Evolutionary conservation across 495 filamentous ascomycete genomes (phyloP), one percentile per base, ranked within the genome.

Genomic region (Paragyromitra xinjiangensis): DNA sequence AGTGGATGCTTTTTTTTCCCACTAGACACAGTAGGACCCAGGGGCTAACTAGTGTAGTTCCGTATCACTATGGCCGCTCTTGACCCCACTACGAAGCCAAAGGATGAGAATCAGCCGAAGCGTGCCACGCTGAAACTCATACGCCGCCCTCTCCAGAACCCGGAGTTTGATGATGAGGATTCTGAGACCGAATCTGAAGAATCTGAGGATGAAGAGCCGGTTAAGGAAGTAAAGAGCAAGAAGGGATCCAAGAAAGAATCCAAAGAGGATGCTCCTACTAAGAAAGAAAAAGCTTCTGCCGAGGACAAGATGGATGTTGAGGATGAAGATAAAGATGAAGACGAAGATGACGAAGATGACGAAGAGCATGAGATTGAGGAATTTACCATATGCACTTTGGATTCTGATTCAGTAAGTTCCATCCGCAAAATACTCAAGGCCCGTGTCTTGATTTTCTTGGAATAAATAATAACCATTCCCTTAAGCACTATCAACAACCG

Each of bases 51-150:
- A 16, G 34, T 42, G 14, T 79, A 97, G 94, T 94, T 97, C 86
- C 94, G 93, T 81, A 91, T 99, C 78, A 98, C 93, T 81, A 99
- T 99, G 95, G 95, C 96, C 80, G 95, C 95, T 80, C 91, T 99
- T 81, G 94, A 99, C 83, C 95, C 95, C 44, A 92, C 89, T 80
- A 92, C 92, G 75, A 87, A 85, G 59, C 90, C 92, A 50, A 89
- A 92, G 74, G 88, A 87, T 65, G 88, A 90, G 69, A 87, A 89
- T 45, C 88, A 88, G 45, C 85, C 86, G 73, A 90, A 90, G 59
- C 91, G 94, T 80, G 91, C 95, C 48, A 99, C 95, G 56, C 86
- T 99, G 80, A 97, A 94, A 86, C 87, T 99, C 73, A 86, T 97
- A 82, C 94, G 94, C 83, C 86, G 88, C 79, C 84, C 85, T 29